Evolutionary conservation across 768 basidiomycete species (phyloP), one percentile per base, ranked within the genome.

Genomic region (Auricularia sp.): DNA sequence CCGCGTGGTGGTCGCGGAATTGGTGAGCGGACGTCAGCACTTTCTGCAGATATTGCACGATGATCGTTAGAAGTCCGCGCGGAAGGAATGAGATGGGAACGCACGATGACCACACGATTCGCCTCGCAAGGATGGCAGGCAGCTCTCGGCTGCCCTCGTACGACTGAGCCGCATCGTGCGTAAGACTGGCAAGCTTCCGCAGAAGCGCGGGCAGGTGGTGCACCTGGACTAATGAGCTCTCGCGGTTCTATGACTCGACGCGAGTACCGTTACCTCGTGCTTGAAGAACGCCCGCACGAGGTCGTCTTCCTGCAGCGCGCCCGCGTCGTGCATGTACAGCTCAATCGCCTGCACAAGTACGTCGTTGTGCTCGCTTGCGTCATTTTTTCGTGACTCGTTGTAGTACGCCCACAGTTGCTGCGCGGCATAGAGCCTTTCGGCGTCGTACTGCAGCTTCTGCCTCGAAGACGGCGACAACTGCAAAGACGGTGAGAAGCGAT

Each of bases 271-370:
- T 10, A 79, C 77, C 67, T 77, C 81, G 34, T 82, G 78, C 54
- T 89, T 82, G 83, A 98, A 95, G 78, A 97, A 97, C 2, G 86
- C 81, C 44, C 95, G 83, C 68, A 94, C 83, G 21, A 86, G 76
- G 70, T 97, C 94, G 71, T 94, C 85, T 67, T 87, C 81, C 64
- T 83, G 71, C 8, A 75, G 79, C 69, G 88, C 77, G 18, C 80
- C 79, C 35, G 80, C 70, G 63, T 83, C 80, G 14, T 80, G 76
- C 86, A 93, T 90, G 70, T 86, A 91, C 3, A 77, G 74, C 59
- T 83, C 79, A 33, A 95, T 85, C 0, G 86, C 82, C 56, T 92
- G 69, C 29, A 70, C 86, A 54, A 88, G 83, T 42, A 94, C 78
- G 2, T 90, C 80, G 65, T 83, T 85, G 64, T 82, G 81, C 62